Evolutionary conservation across 768 basidiomycete genomes (phyloP).

Genomic region (Mycena vulgaris): DNA sequence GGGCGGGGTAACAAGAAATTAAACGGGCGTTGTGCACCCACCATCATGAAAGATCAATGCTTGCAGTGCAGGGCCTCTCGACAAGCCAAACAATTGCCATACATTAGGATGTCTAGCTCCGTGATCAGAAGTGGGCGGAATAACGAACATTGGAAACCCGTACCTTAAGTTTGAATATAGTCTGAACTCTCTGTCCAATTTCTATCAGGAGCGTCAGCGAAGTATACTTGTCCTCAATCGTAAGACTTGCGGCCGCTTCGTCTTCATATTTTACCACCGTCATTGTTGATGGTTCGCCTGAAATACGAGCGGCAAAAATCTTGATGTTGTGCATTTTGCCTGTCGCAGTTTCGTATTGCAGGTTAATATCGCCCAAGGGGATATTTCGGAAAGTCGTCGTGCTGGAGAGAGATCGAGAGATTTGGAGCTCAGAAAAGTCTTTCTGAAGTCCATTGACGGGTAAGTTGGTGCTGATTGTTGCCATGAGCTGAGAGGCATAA

Average conservation of each 20-base stretch:
- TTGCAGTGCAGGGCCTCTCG: not conserved
- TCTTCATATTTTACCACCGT: constrained; percentile 23
- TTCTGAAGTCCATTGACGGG: not conserved
- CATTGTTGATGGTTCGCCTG: not conserved
- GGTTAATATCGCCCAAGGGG: constrained; percentile 26
- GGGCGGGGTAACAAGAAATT: not conserved
- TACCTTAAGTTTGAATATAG: not conserved
- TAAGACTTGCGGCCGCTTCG: not conserved
- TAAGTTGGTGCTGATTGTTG: not conserved
- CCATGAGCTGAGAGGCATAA: not conserved
- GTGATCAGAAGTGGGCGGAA: too few relatives aligned
- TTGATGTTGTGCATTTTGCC: constrained; percentile 14
- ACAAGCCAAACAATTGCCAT: too few relatives aligned
- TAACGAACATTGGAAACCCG: too few relatives aligned
- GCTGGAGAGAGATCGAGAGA: too few relatives aligned
- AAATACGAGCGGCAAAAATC: constrained; percentile 23
- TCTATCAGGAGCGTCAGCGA: not conserved
- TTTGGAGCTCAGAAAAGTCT: not conserved
- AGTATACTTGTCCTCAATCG: not conserved
- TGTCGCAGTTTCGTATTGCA: constrained; percentile 7
- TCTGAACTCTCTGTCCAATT: not conserved
- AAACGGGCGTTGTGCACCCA: not conserved
- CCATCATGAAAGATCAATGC: constrained; percentile 10
- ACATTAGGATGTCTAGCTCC: not conserved
- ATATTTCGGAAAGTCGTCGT: not conserved